A percentile compares a stretch with the other conserved stretches of the same genome.
Conservation (phyloP, 1,284 basidiomycete species). For the Tilletiaria anomala region DNA sequence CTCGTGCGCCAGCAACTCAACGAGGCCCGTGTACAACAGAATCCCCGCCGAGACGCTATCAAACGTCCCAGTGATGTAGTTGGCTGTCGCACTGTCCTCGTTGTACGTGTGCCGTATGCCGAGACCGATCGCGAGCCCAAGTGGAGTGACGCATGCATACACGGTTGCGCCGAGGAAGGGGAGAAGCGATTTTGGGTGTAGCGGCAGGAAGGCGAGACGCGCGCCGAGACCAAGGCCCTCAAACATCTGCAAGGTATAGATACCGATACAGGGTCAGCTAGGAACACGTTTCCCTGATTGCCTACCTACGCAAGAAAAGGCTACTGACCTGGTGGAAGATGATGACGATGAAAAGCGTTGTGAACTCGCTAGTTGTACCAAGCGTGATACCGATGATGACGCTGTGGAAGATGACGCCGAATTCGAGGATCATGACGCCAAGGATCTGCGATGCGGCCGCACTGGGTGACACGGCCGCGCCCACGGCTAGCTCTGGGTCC, state of each 20-base stretch:
- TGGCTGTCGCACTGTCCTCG: constrained; percentile 27
- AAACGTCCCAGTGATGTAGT: constrained; percentile 34
- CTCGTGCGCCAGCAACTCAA: constrained; percentile 35
- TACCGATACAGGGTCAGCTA: neutral
- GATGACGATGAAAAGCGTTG: constrained; percentile 71
- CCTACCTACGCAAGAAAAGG: no score
- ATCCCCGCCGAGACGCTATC: constrained; percentile 35
- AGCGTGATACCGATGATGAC: constrained; percentile 85
- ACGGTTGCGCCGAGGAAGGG: constrained; percentile 12
- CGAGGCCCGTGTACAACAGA: constrained; percentile 37
- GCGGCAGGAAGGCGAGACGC: constrained; percentile 9
- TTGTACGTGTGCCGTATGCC: constrained; percentile 34
- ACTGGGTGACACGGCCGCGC: constrained; percentile 20
- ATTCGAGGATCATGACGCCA: constrained; percentile 70
- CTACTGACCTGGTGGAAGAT: constrained; percentile 54
- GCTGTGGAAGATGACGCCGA: constrained; percentile 68
- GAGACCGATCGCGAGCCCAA: constrained; percentile 37
- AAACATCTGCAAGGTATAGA: no score
- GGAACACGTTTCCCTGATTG: neutral
- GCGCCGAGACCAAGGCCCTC: constrained; percentile 37
- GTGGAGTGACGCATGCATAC: constrained; percentile 33
- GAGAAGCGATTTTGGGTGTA: neutral
- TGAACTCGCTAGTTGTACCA: constrained; percentile 68
- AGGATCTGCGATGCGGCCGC: constrained; percentile 57
- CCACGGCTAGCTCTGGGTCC: neutral